Evolutionary conservation across 2,329 filamentous ascomycete species (phyloP), one percentile per base, ranked within the genome.

Genomic region (Fusarium coffeatum): DNA sequence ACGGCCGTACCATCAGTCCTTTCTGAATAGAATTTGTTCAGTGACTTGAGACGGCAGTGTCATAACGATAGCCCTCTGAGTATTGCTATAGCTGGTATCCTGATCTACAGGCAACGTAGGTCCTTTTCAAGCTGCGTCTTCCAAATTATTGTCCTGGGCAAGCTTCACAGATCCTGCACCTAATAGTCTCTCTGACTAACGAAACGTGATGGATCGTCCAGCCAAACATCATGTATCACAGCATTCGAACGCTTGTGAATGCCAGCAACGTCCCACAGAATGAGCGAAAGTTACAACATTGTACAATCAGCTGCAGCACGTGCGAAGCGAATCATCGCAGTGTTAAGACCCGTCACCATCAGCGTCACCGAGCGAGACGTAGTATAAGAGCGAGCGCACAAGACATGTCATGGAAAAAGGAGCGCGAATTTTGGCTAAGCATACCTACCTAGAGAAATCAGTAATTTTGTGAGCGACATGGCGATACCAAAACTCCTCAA

Each of bases 371-470:
- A 58, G 25, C 27, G 42, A 63, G 41, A 45, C 37, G 47, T 58
- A 40, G 43, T 73, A 74, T 73, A 74, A 73, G 62, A 73, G 50
- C 47, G 59, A 59, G 45, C 49, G 28, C 43, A 60, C 50, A 53
- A 50, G 59, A 54, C 50, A 45, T 64, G 48, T 20, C 45, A 41
- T 47, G 50, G 32, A 42, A 16, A 34, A 55, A 40, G 11, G 34
- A 56, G 37, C 43, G 13, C 28, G 51, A 41, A 9, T 47, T 68
- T 47, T 70, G 54, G 53, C 54, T 46, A 40, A 55, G 45, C 34
- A 68, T 32, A 48, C 48, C 28, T 32, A 51, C 48, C 28, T 32
- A 30, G 34, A 40, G 56, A 54, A 32, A 69, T 23, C 42, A 60
- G 25, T 25, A 67, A 46, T 34, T 42, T 48, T 20, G 20, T 54